Evolutionary conservation across 345 rosid species (phyloP), one percentile per base, ranked within the genome.

Genomic region (Populus tremula): DNA sequence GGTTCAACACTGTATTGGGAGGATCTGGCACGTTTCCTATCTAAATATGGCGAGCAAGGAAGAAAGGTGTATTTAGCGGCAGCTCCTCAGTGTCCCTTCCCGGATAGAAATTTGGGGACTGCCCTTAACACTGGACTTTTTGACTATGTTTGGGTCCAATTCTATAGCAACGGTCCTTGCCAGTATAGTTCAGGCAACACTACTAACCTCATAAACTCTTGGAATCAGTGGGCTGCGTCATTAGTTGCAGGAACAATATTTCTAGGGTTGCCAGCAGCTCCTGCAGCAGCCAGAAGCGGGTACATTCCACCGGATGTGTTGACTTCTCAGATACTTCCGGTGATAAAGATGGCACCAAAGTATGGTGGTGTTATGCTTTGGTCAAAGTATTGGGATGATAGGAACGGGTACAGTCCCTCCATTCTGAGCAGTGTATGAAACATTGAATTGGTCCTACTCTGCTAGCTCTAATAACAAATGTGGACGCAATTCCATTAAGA

Each of bases 281-380:
- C 74, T 8, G 65, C 53, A 31, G 86, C 84, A 13, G 84, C 84
- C 20, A 80, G 84, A 41, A 81, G 84, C 17, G 87, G 87, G 41
- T 84, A 78, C 69, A 38, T 84, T 66, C 82, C 81, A 10, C 80
- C 78, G 0, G 31, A 69, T 31, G 78, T 81, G 64, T 35, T 84
- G 72, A 81, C 73, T 8, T 78, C 78, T 53, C 35, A 36, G 38
- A 76, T 84, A 63, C 80, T 81, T 78, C 84, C 87, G 14, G 71
- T 21, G 67, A 78, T 84, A 36, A 81, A 73, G 74, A 69, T 36
- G 31, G 72, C 84, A 5, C 50, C 78, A 1, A 79, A 81, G 80
- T 82, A 85, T 70, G 87, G 87, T 49, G 85, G 87, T 2, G 77
- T 82, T 14, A 79, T 82, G 85, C 77, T 85, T n/a, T 85, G 87